Evolutionary conservation across 2,329 filamentous ascomycete species (phyloP).

Genomic region (Cercospora berteroae): DNA sequence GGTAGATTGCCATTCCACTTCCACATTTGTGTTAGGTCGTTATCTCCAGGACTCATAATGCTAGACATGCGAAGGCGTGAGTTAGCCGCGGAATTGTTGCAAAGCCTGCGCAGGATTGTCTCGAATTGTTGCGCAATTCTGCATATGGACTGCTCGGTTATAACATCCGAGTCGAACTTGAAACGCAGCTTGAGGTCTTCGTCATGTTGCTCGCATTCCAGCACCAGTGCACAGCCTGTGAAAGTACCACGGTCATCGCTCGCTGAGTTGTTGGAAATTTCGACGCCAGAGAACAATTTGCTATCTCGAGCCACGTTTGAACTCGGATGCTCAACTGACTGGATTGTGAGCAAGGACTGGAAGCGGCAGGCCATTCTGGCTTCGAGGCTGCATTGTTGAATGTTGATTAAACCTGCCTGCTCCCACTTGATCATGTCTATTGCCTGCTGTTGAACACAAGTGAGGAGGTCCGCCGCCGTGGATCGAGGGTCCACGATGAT

Average conservation of each 20-base stretch:
- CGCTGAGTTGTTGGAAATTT: not conserved
- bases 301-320: not conserved
- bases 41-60: not conserved
- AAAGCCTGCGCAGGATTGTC: not conserved
- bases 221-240: conserved; percentile 7
- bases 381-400: conserved; percentile 49
- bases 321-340: not conserved
- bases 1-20: conserved; percentile 6
- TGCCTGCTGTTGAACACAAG: conserved; percentile 2
- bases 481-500: conserved; percentile 17
- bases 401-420: conserved; percentile 41
- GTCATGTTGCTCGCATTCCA: not conserved
- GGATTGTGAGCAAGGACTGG: conserved; percentile 10
- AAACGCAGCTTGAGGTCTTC: not conserved
- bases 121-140: not conserved
- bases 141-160: not conserved
- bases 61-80: not conserved
- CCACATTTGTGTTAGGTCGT: conserved; percentile 7
- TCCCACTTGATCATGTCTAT: conserved; percentile 24
- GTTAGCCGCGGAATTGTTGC: not conserved
- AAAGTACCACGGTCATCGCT: no score
- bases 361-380: conserved; percentile 53
- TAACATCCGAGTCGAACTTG: conserved; percentile 4
- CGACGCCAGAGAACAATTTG: not conserved
- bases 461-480: not conserved